Percentiles rank a stretch among this genome's conserved stretches.
Evolutionary conservation across 2,329 filamentous ascomycete species (phyloP).

Genomic region (Botrytis pseudocinerea): DNA sequence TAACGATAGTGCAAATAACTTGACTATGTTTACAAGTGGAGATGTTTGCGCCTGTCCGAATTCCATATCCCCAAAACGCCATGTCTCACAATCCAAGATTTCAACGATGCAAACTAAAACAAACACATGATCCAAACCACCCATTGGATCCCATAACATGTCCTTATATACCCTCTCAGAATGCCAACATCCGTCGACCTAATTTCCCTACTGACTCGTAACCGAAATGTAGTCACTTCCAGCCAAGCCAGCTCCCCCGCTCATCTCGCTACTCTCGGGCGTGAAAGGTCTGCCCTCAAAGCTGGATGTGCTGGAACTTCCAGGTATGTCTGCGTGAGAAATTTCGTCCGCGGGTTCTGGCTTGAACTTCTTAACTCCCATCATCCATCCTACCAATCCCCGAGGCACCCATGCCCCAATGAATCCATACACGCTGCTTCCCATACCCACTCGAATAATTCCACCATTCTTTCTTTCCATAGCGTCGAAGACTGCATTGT

Average conservation of each 20-base stretch:
- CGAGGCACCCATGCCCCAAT: constrained; percentile 79
- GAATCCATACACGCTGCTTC: constrained; percentile 79
- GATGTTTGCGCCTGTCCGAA: not conserved
- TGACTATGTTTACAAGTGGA: constrained; percentile 1
- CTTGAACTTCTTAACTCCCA: constrained; percentile 68
- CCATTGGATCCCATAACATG: not conserved
- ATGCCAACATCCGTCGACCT: not conserved
- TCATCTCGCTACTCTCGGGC: constrained; percentile 26
- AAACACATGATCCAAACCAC: not conserved
- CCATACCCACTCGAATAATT: constrained; percentile 78
- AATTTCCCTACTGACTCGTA: constrained; percentile 8
- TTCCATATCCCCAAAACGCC: not conserved
- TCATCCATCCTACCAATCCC: constrained; percentile 86
- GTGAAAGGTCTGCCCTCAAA: constrained; percentile 26
- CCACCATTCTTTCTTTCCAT: constrained; percentile 57
- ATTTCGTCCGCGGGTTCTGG: constrained; percentile 17
- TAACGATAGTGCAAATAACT: not conserved
- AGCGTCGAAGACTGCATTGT: constrained; percentile 88
- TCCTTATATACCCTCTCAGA: not conserved
- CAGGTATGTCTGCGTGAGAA: not conserved
- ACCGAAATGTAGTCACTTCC: constrained; percentile 38
- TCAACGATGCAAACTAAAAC: not conserved
- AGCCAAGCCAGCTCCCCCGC: constrained; percentile 27
- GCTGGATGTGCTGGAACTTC: constrained; percentile 17
- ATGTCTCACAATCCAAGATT: not conserved